Evolutionary conservation across 495 filamentous ascomycete species (phyloP).

Genomic region (Chaetomium tenue): DNA sequence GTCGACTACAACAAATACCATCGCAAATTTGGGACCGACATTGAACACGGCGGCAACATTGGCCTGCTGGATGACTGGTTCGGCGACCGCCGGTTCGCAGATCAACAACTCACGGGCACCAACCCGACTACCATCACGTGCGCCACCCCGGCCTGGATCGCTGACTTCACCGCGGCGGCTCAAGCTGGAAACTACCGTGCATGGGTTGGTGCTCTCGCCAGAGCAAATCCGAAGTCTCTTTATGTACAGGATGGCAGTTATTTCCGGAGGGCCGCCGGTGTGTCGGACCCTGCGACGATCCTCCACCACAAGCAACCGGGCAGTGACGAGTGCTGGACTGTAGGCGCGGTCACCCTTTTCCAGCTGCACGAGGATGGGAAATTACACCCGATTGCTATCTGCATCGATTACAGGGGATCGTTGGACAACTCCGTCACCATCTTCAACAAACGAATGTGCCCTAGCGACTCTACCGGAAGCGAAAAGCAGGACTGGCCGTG

Average conservation of each 20-base stretch:
- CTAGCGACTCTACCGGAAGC: constrained; percentile 28
- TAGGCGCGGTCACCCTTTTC: constrained; percentile 48
- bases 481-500: constrained; percentile 52
- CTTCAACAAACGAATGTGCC: constrained; percentile 45
- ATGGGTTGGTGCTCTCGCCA: constrained; percentile 31
- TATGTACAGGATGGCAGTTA: constrained; percentile 51
- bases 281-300: constrained; percentile 22
- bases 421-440: constrained; percentile 46
- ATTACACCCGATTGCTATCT: constrained; percentile 50
- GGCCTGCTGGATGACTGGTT: constrained; percentile 50
- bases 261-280: constrained; percentile 42
- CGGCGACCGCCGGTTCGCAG: constrained; percentile 50
- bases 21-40: constrained; percentile 41
- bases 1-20: constrained; percentile 41
- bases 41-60: constrained; percentile 42
- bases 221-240: constrained; percentile 35
- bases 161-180: constrained; percentile 39
- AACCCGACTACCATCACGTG: constrained; percentile 48
- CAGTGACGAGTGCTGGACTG: constrained; percentile 35
- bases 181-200: constrained; percentile 29
- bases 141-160: constrained; percentile 37
- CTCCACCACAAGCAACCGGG: constrained; percentile 26
- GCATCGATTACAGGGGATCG: constrained; percentile 36
- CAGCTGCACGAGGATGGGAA: constrained; percentile 44
- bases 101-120: constrained; percentile 50